Conservation (phyloP, 306 rosid genomes). For the Sechiopsis laciniata region DNA sequence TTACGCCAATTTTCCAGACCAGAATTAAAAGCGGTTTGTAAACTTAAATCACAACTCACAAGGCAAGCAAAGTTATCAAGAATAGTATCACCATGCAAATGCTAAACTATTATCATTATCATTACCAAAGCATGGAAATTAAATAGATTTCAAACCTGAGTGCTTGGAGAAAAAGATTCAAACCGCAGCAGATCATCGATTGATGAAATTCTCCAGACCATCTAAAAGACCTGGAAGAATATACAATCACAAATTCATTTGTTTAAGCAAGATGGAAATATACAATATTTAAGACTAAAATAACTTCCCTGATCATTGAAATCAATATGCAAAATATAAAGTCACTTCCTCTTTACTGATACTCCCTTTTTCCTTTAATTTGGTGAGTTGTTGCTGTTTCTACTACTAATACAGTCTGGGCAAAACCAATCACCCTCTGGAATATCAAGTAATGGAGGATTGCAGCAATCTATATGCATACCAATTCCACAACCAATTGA, state of each 20-base stretch:
- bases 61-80: no score
- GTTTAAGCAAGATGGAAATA: not conserved
- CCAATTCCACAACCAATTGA: slow-evolving; percentile 76
- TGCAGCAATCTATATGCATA: slow-evolving; percentile 75
- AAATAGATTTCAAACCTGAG: slow-evolving; percentile 6
- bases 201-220: not conserved
- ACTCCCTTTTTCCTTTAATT: slow-evolving; percentile 45
- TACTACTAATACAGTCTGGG: slow-evolving; percentile 42
- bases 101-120: not conserved
- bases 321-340: slow-evolving; percentile 3
- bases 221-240: not conserved
- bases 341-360: slow-evolving; percentile 33
- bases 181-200: slow-evolving; percentile 4
- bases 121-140: not conserved
- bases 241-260: slow-evolving; percentile 8
- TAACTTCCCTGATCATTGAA: slow-evolving; percentile 1
- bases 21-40: no score
- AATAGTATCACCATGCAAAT: no score
- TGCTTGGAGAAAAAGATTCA: not conserved
- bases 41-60: no score
- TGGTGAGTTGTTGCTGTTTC: slow-evolving; percentile 30
- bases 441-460: slow-evolving; percentile 60
- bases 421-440: slow-evolving; percentile 92
- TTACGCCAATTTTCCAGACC: no score
- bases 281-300: slow-evolving; percentile 2